Evolutionary conservation across 1,284 basidiomycete species (phyloP).

Genomic region (Microbotryum intermedium): DNA sequence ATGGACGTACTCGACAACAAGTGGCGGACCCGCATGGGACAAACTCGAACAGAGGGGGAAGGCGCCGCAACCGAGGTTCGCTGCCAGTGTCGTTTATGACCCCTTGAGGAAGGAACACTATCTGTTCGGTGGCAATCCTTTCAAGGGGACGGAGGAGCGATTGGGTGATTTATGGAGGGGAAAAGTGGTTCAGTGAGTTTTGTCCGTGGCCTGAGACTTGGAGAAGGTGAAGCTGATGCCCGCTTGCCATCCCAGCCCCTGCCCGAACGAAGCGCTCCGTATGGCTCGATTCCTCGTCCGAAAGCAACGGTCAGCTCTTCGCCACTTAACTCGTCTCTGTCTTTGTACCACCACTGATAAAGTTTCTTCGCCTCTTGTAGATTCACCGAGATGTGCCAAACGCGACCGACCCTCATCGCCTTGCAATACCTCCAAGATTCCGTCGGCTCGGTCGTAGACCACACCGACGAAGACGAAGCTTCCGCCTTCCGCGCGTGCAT

Average conservation of each 20-base stretch:
- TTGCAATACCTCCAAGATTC: conserved; percentile 39
- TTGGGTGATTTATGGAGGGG: conserved; percentile 39
- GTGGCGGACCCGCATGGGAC: conserved; percentile 20
- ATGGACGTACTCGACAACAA: neutral
- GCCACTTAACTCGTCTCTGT: neutral
- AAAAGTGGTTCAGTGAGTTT: conserved; percentile 31
- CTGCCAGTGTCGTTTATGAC: conserved; percentile 35
- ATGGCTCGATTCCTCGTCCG: conserved; percentile 38
- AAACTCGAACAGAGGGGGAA: conserved; percentile 14
- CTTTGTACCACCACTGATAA: neutral
- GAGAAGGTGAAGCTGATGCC: neutral
- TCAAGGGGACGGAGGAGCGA: conserved; percentile 24
- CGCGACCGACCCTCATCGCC: conserved; percentile 34
- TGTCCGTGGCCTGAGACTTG: neutral
- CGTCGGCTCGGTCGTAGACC: conserved; percentile 37
- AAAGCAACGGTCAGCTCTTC: conserved; percentile 31
- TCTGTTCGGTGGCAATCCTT: conserved; percentile 39
- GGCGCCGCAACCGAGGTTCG: conserved; percentile 23
- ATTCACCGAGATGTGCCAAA: conserved; percentile 31
- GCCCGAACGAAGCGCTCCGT: conserved; percentile 36
- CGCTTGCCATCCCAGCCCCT: conserved; percentile 22
- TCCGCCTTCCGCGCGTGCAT: conserved; percentile 37
- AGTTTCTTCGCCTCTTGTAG: neutral
- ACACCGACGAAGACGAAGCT: conserved; percentile 35
- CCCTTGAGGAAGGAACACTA: conserved; percentile 35